Base-by-base conservation (phyloP, 2,329 filamentous ascomycete species). In the Atkinsonella hypoxylon region DNA sequence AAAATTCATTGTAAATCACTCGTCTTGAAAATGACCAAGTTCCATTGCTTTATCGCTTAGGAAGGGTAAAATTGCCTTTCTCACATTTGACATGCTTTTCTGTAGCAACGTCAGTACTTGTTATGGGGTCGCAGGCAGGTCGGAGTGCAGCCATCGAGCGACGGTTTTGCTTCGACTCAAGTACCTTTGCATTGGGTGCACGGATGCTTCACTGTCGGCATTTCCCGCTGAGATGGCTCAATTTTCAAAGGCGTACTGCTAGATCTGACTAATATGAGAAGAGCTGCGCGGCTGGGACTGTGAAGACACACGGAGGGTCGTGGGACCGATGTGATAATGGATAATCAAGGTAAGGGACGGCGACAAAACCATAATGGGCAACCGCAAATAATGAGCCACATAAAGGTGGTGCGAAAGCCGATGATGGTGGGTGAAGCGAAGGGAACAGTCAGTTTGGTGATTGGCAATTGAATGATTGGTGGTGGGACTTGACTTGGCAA, bases 61-160 rank as follows among this genome's bases (percentile, higher is more conserved):
- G n/a, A 8, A 41, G 38, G 22, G 36, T 12, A 36, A 36, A 36
- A 41, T 15, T 20, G n/a, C 10, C 1, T 22, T 15, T 11, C 62
- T 57, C 53, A 66, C 64, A 67, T 57, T 65, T 67, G 45, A 67
- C 62, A 54, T 66, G 63, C 47, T 66, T 66, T 41, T 66, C 64
- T 67, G 41, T 7, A 8, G 2, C 0, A 1, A 30, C 17, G 51
- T 61, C 51, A 61, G 56, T 45, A 52, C 31, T 13, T 10, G 45
- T 10, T 22, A 31, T 22, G 18, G 45, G 31, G 12, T 39, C 13
- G 26, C 10, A 34, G 22, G 15, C 34, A 7, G 12, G 20, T 47
- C 9, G 42, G 44, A 32, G 38, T 34, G 45, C n/a, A 34, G 26
- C n/a, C 31, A 30, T 12, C 38, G 15, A 36, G 15, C 7, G 12